Evolutionary conservation across 2,329 filamentous ascomycete species (phyloP).

Genomic region (Penicillium sp.): DNA sequence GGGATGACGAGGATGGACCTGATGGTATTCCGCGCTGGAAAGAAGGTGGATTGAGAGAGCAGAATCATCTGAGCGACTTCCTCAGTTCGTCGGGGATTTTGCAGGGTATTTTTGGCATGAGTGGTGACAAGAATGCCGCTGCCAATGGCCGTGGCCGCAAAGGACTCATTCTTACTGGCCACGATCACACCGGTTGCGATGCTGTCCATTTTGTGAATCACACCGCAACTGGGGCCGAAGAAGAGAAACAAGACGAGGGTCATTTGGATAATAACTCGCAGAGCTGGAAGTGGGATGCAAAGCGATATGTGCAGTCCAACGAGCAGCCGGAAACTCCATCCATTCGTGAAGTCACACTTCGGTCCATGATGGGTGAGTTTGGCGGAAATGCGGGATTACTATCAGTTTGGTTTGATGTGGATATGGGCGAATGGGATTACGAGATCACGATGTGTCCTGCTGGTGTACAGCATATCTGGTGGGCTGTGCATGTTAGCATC

Average conservation of each 20-base stretch:
- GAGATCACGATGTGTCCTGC: conserved; percentile 79
- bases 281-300: conserved; percentile 42
- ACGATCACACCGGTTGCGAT: conserved; percentile 95
- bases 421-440: conserved; percentile 71
- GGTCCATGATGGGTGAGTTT: conserved; percentile 98
- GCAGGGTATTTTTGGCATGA: conserved; percentile 82
- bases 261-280: background rate
- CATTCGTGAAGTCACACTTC: conserved; percentile 86
- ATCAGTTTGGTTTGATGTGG: conserved; percentile 84
- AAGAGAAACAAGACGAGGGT: conserved; percentile 7
- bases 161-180: conserved; percentile 85
- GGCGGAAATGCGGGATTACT: conserved; percentile 89
- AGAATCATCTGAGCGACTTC: conserved; percentile 81
- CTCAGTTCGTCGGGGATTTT: conserved; percentile 73
- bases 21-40: conserved; percentile 40
- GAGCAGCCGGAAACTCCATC: conserved; percentile 33
- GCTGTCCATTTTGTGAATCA: conserved; percentile 81
- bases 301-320: conserved; percentile 29
- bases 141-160: conserved; percentile 68
- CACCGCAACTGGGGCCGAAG: conserved; percentile 13
- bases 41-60: conserved; percentile 68
- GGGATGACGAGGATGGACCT: conserved; percentile 66
- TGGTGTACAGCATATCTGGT: conserved; percentile 92
- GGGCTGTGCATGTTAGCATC: conserved; percentile 80
- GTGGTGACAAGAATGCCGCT: conserved; percentile 61